Base-by-base conservation (phyloP, 2,329 filamentous ascomycete genomes). In the Ramularia endophylla region DNA sequence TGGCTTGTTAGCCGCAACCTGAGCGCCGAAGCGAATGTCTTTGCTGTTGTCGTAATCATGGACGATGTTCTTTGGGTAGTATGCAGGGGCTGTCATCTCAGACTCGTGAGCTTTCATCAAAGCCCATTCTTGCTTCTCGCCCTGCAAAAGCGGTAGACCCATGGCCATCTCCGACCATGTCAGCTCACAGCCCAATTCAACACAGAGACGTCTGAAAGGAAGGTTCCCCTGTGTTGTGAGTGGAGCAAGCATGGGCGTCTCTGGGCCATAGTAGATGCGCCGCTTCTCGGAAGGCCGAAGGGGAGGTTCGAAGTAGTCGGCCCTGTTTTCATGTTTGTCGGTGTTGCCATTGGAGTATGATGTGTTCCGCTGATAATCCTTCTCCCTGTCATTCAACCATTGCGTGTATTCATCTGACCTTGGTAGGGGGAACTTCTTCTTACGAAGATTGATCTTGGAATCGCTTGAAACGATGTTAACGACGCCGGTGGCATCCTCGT, bases 141-240 rank as follows among this genome's bases (percentile, higher is more conserved):
- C 92, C 64, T 95, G 88, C 5, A 98, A 75, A 30, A 98, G 68
- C 8, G 90, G 89, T 64, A 94, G 70, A 19, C 87, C 82, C 77
- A 98, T 85, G 3, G 90, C 92, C 92, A 98, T 98, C 66, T 98
- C 92, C 0, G 90, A 97, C 70, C 95, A 98, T 0, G 92, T 98
- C 36, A 94, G 74, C 60, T 95, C 85, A 19, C 88, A 89, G 27
- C 92, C 92, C 17, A 97, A 75, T 41, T 89, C 84, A 9, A 87
- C 82, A 58, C 89, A 95, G 20, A 98, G 77, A 36, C 92, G 80
- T 42, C 92, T 83, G 70, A 95, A 98, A 1, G 92, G 92, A 35
- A 97, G 73, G 57, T 98, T 98, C 33, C 92, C 92, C 66, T 97
- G 92, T 0, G 92, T 98, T 1, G 92, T 98, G 36, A 98, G 74